Evolutionary conservation across 2,329 filamentous ascomycete species (phyloP), one percentile per base, ranked within the genome.

Genomic region (Pyrenochaeta sp.): DNA sequence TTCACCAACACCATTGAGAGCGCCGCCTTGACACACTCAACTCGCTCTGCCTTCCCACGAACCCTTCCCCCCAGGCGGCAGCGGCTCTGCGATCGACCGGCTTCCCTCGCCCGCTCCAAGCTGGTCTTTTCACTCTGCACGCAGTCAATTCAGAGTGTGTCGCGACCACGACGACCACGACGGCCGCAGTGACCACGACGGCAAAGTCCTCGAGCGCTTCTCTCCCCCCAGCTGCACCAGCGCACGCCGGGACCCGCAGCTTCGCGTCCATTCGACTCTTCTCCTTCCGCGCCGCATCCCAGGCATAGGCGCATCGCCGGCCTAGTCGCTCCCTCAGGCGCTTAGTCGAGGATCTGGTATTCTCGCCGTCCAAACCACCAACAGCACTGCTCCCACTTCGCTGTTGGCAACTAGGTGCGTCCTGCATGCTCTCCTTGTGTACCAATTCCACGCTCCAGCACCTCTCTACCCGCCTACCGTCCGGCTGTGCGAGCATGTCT

Each of bases 281-380:
- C 47, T 56, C 61, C 61, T 46, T 59, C 63, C 62, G 58, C 69
- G 67, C 70, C 64, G 62, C 65, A 49, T 58, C 64, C 53, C 69
- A 64, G 59, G 61, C 56, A 54, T 60, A 68, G 69, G 70, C 73
- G 72, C 72, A 70, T 74, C 69, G 72, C 68, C 68, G 59, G 61
- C 62, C 71, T 66, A 72, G 72, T 75, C 75, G 68, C 73, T 78
- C 75, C 60, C 70, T 76, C 69, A 67, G 69, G 75, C 74, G 75
- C 75, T 75, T 77, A 76, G 63, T 70, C 69, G 77, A 77, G 77
- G 69, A 79, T 76, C 77, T 77, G 77, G 77, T 72, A 78, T 79
- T 67, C 76, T 78, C 76, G 69, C 75, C 72, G 66, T 47, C 13
- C 71, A 68, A 72, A 59, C 68, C 64, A 60, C 71, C 64, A 68